Percentiles rank a stretch among this genome's conserved stretches.
Evolutionary conservation across 371 early-diverging fungal species (phyloP).

Genomic region (Mucor irregularis): DNA sequence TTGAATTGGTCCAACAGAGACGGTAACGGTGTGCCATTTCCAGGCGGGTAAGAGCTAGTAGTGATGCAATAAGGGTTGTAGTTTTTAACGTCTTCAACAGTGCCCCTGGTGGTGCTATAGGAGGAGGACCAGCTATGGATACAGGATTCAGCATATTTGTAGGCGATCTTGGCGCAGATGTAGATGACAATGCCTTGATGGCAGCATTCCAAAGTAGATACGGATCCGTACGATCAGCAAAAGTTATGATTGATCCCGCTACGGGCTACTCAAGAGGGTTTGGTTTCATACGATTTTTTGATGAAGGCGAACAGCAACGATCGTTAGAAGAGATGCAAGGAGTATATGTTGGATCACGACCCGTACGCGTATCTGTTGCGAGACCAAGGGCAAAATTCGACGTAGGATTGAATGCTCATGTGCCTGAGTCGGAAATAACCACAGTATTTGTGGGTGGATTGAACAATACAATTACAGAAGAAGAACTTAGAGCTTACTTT

Average conservation of each 20-base stretch:
- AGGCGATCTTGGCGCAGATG: constrained; percentile 76
- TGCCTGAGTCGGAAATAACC: constrained; percentile 76
- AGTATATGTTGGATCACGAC: constrained; percentile 67
- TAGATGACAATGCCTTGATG: constrained; percentile 64
- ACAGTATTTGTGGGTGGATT: constrained; percentile 69
- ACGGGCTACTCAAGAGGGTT: constrained; percentile 78
- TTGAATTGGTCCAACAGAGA: constrained; percentile 89
- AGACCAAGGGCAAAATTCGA: constrained; percentile 71
- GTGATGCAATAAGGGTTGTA: not conserved
- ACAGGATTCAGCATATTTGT: constrained; percentile 79
- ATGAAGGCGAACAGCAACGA: constrained; percentile 72
- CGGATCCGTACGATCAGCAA: constrained; percentile 73
- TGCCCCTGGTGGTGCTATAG: not conserved
- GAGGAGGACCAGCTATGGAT: not conserved
- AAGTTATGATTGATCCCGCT: constrained; percentile 78
- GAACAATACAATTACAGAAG: constrained; percentile 30
- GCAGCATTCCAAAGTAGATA: constrained; percentile 64
- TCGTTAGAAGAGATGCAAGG: constrained; percentile 84
- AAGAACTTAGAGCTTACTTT: constrained; percentile 28
- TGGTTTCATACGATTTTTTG: constrained; percentile 83
- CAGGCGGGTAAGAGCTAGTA: not conserved
- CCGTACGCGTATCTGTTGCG: constrained; percentile 84
- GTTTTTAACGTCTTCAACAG: not conserved
- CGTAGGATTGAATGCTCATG: constrained; percentile 19
- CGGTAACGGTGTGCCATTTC: constrained; percentile 26